Percentiles rank a stretch among this genome's conserved stretches.
Evolutionary conservation across 352 stramenopile genomes (phyloP).

Genomic region (Thraustochytrium striatum): DNA sequence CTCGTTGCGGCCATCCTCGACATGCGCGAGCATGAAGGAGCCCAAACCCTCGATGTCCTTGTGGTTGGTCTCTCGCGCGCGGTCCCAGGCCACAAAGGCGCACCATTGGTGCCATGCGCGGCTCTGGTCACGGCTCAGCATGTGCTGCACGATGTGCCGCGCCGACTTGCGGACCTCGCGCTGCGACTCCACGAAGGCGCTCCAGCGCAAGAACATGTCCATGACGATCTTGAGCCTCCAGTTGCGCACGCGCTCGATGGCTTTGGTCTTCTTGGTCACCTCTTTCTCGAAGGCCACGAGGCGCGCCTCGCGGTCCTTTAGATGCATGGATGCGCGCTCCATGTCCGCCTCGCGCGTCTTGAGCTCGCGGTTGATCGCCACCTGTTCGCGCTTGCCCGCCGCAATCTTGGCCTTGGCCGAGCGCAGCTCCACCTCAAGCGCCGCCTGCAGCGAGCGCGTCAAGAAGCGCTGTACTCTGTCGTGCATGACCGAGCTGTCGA

Average conservation of each 20-base stretch:
- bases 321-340: background rate
- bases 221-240: background rate
- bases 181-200: background rate
- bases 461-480: constrained; percentile 30
- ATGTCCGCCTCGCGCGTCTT: background rate
- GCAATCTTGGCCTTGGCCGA: background rate
- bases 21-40: constrained; percentile 1
- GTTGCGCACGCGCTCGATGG: constrained; percentile 8
- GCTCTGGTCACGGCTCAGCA: constrained; percentile 14
- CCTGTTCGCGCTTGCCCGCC: constrained; percentile 20
- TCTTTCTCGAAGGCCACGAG: constrained; percentile 23
- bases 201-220: constrained; percentile 11
- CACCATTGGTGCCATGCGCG: constrained; percentile 9
- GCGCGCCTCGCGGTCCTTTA: constrained; percentile 40
- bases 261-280: background rate
- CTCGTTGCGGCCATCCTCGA: background rate
- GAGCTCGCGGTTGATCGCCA: constrained; percentile 14
- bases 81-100: background rate
- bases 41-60: background rate
- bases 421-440: constrained; percentile 4
- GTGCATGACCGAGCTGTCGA: constrained; percentile 36
- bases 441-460: background rate
- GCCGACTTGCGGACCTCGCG: background rate
- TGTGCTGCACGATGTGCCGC: background rate
- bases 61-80: background rate